Evolutionary conservation across 176 grass and related monocot genomes (phyloP), one percentile per base, ranked within the genome.

Genomic region (Ensete ventricosum): DNA sequence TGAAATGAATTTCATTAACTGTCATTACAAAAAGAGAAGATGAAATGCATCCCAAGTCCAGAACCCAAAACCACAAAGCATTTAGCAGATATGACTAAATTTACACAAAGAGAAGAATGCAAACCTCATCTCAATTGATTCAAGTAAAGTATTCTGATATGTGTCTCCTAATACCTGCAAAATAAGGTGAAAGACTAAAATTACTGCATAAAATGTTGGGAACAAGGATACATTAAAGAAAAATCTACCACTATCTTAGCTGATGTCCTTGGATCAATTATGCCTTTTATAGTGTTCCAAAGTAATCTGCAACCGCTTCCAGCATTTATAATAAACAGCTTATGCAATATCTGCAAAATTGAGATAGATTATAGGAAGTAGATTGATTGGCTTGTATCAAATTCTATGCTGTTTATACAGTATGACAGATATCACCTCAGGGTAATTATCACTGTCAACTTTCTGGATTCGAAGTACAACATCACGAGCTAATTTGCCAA

Each of bases 361-460:
- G 25, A 67, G 54, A 19, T 29, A 72, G 29, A 11, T 64, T 64
- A 23, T 69, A 65, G 60, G 62, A 76, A 72, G 74, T 23, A 16
- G 1, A 9, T 68, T 34, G 14, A 73, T 69, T 70, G 19, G 0
- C 22, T 66, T 69, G 14, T 52, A 71, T 43, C 16, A 64, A 52
- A 43, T 49, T 43, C 50, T 9, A 29, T 67, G 58, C 23, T 53
- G 13, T 73, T 54, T 57, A 14, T 14, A 74, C 19, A 74, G 26
- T 17, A 76, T 6, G 14, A n/a, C 21, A 27, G 12, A 34, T 51
- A 64, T 76, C 54, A 86, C 84, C 84, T 86, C 84, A 63, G 84
- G 84, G 27, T 86, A 82, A 74, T 86, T 82, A 62, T 82, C 84
- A 69, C 79, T 74, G 64, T 86, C 84, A 27, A 86, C 78, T 86